Base-by-base conservation (phyloP, 305 asterid species). In the Salvia sclarea region DNA sequence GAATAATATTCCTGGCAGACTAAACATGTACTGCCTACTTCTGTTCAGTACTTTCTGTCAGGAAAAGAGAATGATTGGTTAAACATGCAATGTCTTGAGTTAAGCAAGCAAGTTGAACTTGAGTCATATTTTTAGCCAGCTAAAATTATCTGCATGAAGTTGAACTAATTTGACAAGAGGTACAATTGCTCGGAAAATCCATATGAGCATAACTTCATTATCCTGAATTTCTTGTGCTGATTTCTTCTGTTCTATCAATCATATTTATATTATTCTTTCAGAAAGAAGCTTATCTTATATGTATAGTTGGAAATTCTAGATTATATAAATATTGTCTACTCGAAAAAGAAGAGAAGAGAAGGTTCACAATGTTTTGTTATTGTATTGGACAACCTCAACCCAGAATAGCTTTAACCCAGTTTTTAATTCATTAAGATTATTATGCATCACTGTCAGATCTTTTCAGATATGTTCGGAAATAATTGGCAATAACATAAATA, bases 311-410 rank as follows among this genome's bases (percentile, higher is more conserved):
- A 49, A 68, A 61, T 41, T 49, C 9, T 64, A 64, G 54, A n/a
- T n/a, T n/a, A n/a, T n/a, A n/a, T n/a, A n/a, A 61, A 61, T 31
- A 2, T 8, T 31, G 37, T 31, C 45, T 40, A 6, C 41, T 17
- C 11, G 24, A 35, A 25, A 44, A 45, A 43, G 12, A 30, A 57
- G 56, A 13, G 33, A 61, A 9, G 54, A 49, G 28, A 25, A 4
- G 33, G 44, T 17, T 47, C 24, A 37, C 5, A 8, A 53, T 53
- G 61, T 38, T 50, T 28, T 54, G 63, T 45, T 45, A 43, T 58
- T 61, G 35, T 35, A 38, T 70, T 60, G 57, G 55, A 61, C 50
- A 59, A 58, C 40, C 69, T 28, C 65, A 62, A 38, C 3, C n/a
- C 16, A 47, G 8, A 9, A 21, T 38, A 21, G 12, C 37, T 61